A percentile compares a stretch with the other conserved stretches of the same genome.
Evolutionary conservation across 345 rosid genomes (phyloP).

Genomic region (Psidium guajava): DNA sequence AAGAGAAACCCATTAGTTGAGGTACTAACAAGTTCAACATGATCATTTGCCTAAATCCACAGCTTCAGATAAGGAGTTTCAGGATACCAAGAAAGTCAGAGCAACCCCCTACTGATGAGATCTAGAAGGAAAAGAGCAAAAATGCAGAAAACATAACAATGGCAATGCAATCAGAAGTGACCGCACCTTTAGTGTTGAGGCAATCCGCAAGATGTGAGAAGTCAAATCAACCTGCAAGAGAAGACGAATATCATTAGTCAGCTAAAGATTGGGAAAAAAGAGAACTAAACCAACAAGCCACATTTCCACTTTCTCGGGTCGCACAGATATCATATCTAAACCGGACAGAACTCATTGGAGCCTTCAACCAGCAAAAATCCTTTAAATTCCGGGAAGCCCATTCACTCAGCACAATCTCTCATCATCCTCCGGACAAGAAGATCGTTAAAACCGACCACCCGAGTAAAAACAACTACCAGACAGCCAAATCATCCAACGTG

Average conservation of each 20-base stretch:
- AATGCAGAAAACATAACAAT: background rate
- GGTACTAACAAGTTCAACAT: background rate
- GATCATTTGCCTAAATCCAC: background rate
- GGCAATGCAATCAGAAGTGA: background rate
- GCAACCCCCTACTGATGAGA: background rate
- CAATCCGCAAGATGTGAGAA: slow-evolving; percentile 62
- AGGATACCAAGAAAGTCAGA: background rate
- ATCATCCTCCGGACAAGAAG: background rate
- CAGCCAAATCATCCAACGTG: background rate
- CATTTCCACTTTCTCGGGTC: background rate
- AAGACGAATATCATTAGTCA: background rate
- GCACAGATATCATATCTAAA: background rate
- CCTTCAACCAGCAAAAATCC: background rate
- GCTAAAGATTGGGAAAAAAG: background rate
- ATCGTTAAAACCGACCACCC: background rate
- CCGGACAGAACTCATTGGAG: rapidly evolving
- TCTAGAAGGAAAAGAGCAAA: background rate
- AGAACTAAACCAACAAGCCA: background rate
- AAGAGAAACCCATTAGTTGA: background rate
- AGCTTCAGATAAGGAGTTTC: background rate
- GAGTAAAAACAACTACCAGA: background rate
- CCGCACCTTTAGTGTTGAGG: slow-evolving; percentile 63
- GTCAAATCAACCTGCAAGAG: slow-evolving; percentile 71
- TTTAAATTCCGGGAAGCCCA: background rate
- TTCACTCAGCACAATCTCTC: background rate